Conservation (phyloP, 1,139 yeast species). For the Scheffersomyces parashehatae region DNA sequence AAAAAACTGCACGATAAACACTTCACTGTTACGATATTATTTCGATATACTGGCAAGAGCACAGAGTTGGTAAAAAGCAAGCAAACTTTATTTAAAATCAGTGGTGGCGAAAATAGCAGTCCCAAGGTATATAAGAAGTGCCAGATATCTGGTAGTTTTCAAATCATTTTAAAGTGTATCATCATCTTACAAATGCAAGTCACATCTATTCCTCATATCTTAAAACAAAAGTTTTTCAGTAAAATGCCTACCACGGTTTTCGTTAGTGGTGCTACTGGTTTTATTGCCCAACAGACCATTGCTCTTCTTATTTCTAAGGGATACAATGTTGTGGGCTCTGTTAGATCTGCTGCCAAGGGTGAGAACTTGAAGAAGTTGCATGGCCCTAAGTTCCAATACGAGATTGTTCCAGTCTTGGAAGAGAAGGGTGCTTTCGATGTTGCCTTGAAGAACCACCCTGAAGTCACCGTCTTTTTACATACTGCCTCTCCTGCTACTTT, state of each 20-base stretch:
- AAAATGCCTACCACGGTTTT: slow-evolving; percentile 20
- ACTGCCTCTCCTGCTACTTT: slow-evolving; percentile 21
- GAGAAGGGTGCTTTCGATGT: slow-evolving; percentile 31
- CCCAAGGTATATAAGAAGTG: too few species aligned
- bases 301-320: slow-evolving; percentile 23
- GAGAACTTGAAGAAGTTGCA: slow-evolving; percentile 22
- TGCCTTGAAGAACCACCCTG: slow-evolving; percentile 28
- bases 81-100: too few species aligned
- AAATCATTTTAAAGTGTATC: too few species aligned
- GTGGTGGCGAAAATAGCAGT: too few species aligned
- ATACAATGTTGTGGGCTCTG: slow-evolving; percentile 38
- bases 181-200: slow-evolving; percentile 19
- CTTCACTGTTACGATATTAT: too few species aligned
- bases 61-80: too few species aligned
- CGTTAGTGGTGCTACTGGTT: slow-evolving; percentile 44
- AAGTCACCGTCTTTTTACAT: slow-evolving; percentile 25
- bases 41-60: too few species aligned
- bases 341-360: slow-evolving; percentile 35
- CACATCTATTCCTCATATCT: not conserved
- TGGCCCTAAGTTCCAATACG: slow-evolving; percentile 25
- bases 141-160: too few species aligned
- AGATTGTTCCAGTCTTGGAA: slow-evolving; percentile 28
- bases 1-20: too few species aligned
- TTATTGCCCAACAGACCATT: slow-evolving; percentile 33
- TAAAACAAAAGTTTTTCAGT: slow-evolving; percentile 47